Evolutionary conservation across 129 eudicot genomes (phyloP), one percentile per base, ranked within the genome.

Genomic region (Ambrosia artemisiifolia): DNA sequence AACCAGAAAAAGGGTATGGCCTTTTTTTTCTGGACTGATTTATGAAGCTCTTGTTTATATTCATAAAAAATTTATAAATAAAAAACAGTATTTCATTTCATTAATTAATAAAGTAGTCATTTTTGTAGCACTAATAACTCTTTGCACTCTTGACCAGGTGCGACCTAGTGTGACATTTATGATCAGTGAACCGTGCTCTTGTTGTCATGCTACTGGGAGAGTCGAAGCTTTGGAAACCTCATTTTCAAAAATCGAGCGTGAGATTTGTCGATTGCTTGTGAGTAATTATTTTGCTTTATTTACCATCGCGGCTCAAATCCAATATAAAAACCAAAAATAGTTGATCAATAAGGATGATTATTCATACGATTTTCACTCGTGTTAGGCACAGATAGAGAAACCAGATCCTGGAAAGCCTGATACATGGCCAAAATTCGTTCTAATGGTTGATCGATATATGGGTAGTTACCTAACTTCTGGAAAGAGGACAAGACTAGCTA

Each of bases 211-310:
- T n/a, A 86, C 99, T 55, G 99, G 99, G 55, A 84, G 99, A 86
- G 97, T 94, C 59, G 99, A 94, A 90, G 97, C 99, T 79, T 81
- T 90, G 65, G 97, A 90, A 80, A 94, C 99, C 24, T 80, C 97
- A 74, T 90, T 87, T 80, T 94, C 97, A 44, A 90, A 88, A 78
- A 90, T 94, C 50, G 99, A 94, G 70, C 97, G 75, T 79, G 97
- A 94, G 69, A 86, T 94, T 57, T 94, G 96, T 79, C 91, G 99
- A 62, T 70, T 84, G 65, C 89, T 94, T 60, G 99, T 94, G 76
- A 90, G 97, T 82, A 38, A 38, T 8, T 55, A 44, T 18, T 55
- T 51, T 32, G 73, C 20, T 7, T 65, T 46, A n/a, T 35, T 56
- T 56, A 17, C 16, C 61, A 67, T 67, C 64, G 7, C n/a, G 30